Percentiles rank a stretch among this genome's conserved stretches.
These are phyloP conservation scores for Vicia sativa DNA, from an alignment of 306 rosid genomes.

Conservation along the genomic window DNA sequence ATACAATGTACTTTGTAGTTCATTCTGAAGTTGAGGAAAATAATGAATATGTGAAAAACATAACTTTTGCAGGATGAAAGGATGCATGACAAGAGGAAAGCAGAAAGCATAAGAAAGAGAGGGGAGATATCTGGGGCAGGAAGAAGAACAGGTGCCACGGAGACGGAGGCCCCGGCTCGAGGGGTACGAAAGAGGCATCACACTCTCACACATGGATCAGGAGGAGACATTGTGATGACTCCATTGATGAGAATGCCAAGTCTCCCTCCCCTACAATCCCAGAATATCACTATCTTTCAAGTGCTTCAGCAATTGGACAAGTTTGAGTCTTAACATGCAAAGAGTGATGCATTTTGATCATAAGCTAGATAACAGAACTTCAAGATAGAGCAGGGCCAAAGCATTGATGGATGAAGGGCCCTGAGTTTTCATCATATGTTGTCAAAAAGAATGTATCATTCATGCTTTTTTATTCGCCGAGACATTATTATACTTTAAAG, in stretches of 20 bases:
- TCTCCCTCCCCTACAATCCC: constrained; percentile 54
- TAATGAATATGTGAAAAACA: neutral
- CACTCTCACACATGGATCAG: constrained; percentile 65
- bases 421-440: constrained; percentile 17
- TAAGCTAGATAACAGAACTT: constrained; percentile 21
- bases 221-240: constrained; percentile 56
- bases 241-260: constrained; percentile 69
- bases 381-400: constrained; percentile 32
- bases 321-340: constrained; percentile 57
- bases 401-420: constrained; percentile 36
- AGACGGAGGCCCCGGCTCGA: constrained; percentile 52
- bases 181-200: constrained; percentile 89
- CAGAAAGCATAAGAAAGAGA: constrained; percentile 69
- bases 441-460: constrained; percentile 32
- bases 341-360: constrained; percentile 37
- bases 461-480: constrained; percentile 37
- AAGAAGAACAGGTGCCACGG: constrained; percentile 38
- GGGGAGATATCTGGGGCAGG: constrained; percentile 49
- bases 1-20: constrained; percentile 22
- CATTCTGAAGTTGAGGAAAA: neutral
- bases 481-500: constrained; percentile 37
- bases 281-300: constrained; percentile 74
- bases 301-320: constrained; percentile 82
- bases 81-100: constrained; percentile 55
- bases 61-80: constrained; percentile 66